A percentile compares a stretch with the other conserved stretches of the same genome.
Evolutionary conservation across 108 stramenopile genomes (phyloP).

Genomic region (Pseudonitzschia pungens): DNA sequence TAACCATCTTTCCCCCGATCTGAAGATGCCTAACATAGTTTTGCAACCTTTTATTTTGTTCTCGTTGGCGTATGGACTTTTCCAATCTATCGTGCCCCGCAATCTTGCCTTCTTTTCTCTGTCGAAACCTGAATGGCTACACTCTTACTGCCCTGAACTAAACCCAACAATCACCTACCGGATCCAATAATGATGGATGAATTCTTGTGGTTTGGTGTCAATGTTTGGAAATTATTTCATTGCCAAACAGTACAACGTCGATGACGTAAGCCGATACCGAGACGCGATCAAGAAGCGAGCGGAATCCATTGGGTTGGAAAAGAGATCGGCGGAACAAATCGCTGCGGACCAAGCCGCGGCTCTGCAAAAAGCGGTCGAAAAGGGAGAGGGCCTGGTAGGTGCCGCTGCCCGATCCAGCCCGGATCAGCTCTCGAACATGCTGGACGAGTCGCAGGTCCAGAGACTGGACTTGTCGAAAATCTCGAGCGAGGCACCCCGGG

Average conservation of each 20-base stretch:
- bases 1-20: neutral
- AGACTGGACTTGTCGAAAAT: constrained; percentile 66
- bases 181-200: neutral
- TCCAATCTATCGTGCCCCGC: neutral
- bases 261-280: constrained; percentile 56
- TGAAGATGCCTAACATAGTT: neutral
- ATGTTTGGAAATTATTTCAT: neutral
- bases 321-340: constrained; percentile 56
- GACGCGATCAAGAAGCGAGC: constrained; percentile 69
- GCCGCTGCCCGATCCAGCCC: constrained; percentile 17
- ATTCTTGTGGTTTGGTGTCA: neutral
- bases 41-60: neutral
- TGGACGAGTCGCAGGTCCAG: neutral
- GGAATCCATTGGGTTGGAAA: constrained; percentile 62
- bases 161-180: constrained; percentile 1
- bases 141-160: neutral
- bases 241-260: constrained; percentile 36
- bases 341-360: constrained; percentile 56
- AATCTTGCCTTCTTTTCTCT: neutral
- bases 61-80: neutral
- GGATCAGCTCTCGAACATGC: constrained; percentile 11
- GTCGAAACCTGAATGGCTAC: neutral
- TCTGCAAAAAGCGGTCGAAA: constrained; percentile 14
- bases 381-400: neutral
- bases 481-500: constrained; percentile 36